Evolutionary conservation across 2,329 filamentous ascomycete species (phyloP).

Genomic region (Ceratocystis cubensis): DNA sequence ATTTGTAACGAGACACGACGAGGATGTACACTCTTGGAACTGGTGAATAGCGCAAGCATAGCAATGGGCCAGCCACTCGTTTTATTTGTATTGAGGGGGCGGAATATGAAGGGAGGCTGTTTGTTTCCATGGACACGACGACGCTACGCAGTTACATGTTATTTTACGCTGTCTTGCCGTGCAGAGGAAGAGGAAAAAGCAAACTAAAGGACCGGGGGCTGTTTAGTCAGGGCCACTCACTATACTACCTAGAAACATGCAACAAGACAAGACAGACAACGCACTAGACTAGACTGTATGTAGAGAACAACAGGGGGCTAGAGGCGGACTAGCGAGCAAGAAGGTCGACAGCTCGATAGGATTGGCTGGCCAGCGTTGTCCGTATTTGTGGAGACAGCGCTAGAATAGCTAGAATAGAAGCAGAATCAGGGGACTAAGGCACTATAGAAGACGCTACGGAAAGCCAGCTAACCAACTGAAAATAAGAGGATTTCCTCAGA

Average conservation of each 20-base stretch:
- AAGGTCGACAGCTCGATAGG: neutral
- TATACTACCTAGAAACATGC: neutral
- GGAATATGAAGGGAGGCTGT: neutral
- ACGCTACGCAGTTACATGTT: neutral
- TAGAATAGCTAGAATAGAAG: too few relatives aligned
- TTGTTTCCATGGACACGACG: neutral
- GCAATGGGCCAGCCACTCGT: neutral
- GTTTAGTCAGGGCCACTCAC: neutral
- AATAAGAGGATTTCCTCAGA: neutral
- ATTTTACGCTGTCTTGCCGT: neutral
- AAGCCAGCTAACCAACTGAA: neutral
- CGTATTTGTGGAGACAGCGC: too few relatives aligned
- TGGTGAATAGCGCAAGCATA: neutral
- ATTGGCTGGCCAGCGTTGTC: neutral
- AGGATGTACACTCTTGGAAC: neutral
- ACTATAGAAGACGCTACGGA: neutral
- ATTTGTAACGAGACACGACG: neutral
- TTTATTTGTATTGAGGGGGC: neutral
- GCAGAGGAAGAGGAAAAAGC: too few relatives aligned
- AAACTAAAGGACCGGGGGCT: too few relatives aligned
- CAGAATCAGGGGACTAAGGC: neutral
- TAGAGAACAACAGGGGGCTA: slow-evolving; percentile 3
- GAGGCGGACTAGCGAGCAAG: neutral
- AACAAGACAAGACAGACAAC: neutral
- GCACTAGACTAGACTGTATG: neutral